Percentiles rank a stretch among this genome's conserved stretches.
Evolutionary conservation across 1,139 yeast genomes (phyloP).

Genomic region (Saccharomyces hybrid): DNA sequence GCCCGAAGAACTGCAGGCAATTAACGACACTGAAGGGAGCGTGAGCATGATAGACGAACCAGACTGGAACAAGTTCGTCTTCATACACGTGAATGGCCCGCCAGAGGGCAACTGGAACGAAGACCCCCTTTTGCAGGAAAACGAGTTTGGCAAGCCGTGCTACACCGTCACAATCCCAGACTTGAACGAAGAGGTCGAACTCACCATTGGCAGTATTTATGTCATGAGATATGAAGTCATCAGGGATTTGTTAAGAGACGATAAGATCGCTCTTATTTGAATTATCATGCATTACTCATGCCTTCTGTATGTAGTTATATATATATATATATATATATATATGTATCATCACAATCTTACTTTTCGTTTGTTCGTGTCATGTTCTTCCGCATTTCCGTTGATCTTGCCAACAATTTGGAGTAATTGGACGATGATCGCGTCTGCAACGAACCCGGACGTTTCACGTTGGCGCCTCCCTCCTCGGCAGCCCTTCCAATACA

Average conservation of each 20-base stretch:
- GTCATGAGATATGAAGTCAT: conserved; percentile 57
- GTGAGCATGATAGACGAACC: conserved; percentile 76
- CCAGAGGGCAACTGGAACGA: conserved; percentile 29
- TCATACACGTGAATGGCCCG: conserved; percentile 46
- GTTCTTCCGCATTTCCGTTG: conserved; percentile 1
- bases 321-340: background rate
- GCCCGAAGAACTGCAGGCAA: conserved; percentile 59
- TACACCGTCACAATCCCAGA: conserved; percentile 29
- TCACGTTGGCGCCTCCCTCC: background rate
- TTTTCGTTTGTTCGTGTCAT: background rate
- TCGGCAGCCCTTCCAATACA: conserved; percentile 13
- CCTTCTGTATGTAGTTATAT: background rate
- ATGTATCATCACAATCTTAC: background rate
- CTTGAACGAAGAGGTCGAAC: conserved; percentile 50
- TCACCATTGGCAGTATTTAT: conserved; percentile 62
- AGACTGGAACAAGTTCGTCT: conserved; percentile 66
- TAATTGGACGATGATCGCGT: background rate
- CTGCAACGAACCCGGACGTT: conserved; percentile 1
- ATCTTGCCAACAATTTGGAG: background rate
- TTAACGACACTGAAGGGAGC: conserved; percentile 74
- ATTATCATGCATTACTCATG: background rate
- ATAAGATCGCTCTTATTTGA: conserved; percentile 26
- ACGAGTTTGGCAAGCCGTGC: conserved; percentile 23
- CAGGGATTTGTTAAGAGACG: conserved; percentile 22
- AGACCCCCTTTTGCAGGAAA: conserved; percentile 25